Conservation (phyloP, 371 early-diverging fungal species). For the Apophysomyces sp. region DNA sequence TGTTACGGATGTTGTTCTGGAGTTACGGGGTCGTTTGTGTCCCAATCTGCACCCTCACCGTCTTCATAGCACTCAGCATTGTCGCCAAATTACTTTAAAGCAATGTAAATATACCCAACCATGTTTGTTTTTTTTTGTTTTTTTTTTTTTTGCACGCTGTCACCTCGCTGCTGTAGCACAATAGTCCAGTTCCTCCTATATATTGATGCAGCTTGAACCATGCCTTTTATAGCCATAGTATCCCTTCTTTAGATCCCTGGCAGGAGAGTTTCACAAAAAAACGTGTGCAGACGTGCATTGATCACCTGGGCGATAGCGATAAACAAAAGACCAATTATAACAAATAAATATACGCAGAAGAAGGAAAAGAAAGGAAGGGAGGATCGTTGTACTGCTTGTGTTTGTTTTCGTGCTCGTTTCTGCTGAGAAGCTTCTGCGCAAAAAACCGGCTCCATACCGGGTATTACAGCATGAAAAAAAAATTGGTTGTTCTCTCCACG, state of each 20-base stretch:
- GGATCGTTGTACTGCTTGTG: too few species aligned
- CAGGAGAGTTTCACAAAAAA: not conserved
- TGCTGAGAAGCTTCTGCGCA: too few species aligned
- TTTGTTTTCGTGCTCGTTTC: too few species aligned
- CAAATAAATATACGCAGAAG: not conserved
- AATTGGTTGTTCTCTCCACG: too few species aligned
- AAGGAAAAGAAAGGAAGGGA: too few species aligned
- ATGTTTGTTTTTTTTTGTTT: not conserved
- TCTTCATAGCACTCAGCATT: constrained; percentile 44
- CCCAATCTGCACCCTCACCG: constrained; percentile 49
- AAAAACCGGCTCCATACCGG: too few species aligned
- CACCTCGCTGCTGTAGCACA: not conserved
- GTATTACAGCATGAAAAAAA: too few species aligned
- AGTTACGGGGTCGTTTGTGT: constrained; percentile 58
- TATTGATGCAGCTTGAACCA: not conserved
- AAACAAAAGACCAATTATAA: too few species aligned
- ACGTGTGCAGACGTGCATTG: not conserved
- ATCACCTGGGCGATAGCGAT: not conserved
- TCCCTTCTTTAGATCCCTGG: not conserved
- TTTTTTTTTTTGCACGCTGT: not conserved
- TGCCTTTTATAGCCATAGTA: not conserved
- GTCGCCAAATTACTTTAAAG: constrained; percentile 15
- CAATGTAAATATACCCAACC: not conserved
- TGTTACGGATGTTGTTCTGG: constrained; percentile 59
- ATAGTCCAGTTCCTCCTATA: not conserved